Evolutionary conservation across 176 grass and related monocot species (phyloP).

Genomic region (Musa beccarii): DNA sequence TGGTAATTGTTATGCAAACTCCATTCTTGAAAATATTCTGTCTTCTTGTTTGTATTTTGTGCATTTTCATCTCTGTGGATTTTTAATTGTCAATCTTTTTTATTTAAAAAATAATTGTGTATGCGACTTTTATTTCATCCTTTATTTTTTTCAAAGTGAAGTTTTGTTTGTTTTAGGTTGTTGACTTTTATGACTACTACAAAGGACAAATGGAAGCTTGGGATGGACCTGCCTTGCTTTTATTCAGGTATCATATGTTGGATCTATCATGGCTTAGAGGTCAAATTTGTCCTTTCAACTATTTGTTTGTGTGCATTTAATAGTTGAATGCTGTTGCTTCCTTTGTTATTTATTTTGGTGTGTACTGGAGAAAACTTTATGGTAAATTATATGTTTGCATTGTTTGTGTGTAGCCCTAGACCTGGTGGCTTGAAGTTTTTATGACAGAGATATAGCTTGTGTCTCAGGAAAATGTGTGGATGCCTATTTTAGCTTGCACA

Average conservation of each 20-base stretch:
- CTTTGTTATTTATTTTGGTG: no score
- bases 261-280: background rate
- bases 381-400: no score
- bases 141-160: background rate
- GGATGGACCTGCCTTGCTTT: slow-evolving; percentile 97
- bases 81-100: background rate
- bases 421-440: no score
- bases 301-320: background rate
- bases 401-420: no score
- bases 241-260: slow-evolving; percentile 70
- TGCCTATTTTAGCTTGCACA: no score
- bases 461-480: no score
- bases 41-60: background rate
- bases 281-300: background rate
- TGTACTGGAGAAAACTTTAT: no score
- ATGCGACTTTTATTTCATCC: background rate
- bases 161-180: slow-evolving; percentile 42
- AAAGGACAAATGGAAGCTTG: slow-evolving; percentile 99
- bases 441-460: no score
- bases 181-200: slow-evolving; percentile 98
- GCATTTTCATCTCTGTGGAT: slow-evolving; percentile 3
- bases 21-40: slow-evolving; percentile 1
- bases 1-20: slow-evolving; percentile 2
- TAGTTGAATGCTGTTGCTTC: background rate
- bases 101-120: background rate